phyloP scores from a whole-genome alignment of 306 rosid genomes.

The Dryas alaskensis region DNA sequence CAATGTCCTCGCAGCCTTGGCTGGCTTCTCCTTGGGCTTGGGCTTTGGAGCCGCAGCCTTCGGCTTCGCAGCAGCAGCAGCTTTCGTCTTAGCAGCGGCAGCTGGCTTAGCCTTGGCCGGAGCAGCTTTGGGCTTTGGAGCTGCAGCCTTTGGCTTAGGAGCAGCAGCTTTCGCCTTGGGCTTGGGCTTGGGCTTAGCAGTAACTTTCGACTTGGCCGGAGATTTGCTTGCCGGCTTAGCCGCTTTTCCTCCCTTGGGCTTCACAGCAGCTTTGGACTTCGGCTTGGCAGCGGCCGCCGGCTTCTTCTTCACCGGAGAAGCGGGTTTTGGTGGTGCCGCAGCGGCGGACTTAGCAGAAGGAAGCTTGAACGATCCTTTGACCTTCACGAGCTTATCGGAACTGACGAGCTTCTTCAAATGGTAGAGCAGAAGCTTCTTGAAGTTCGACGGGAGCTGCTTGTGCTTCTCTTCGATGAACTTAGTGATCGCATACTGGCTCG shows the following conservation, averaged over 20 bases:
- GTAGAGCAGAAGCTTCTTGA: conserved; percentile 61
- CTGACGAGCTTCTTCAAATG: conserved; percentile 73
- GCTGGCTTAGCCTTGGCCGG: conserved; percentile 28
- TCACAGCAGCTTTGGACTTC: conserved; percentile 27
- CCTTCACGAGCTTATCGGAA: conserved; percentile 61
- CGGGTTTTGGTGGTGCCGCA: conserved; percentile 10
- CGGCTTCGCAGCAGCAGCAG: conserved; percentile 31
- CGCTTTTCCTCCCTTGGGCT: conserved; percentile 29
- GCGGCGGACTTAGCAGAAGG: conserved; percentile 20
- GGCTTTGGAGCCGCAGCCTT: conserved; percentile 48
- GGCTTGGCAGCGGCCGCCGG: conserved; percentile 40
- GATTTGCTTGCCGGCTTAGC: conserved; percentile 9
- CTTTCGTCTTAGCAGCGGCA: conserved; percentile 27
- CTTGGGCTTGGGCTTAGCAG: conserved; percentile 14
- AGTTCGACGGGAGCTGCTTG: conserved; percentile 56
- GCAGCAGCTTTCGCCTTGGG: conserved; percentile 34
- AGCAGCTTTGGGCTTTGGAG: conserved; percentile 29
- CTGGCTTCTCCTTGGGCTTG: conserved; percentile 46
- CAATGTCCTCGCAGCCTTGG: conserved; percentile 60
- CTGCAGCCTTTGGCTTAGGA: conserved; percentile 30
- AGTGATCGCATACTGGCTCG: conserved; percentile 86
- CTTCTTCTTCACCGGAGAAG: conserved; percentile 45
- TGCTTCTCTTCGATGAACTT: conserved; percentile 76
- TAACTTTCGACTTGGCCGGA: conserved; percentile 31
- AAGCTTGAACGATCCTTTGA: conserved; percentile 73